Evolutionary conservation across 257 asterid genomes (phyloP), one percentile per base, ranked within the genome.

Genomic region (Fraxinus quadrangulata): DNA sequence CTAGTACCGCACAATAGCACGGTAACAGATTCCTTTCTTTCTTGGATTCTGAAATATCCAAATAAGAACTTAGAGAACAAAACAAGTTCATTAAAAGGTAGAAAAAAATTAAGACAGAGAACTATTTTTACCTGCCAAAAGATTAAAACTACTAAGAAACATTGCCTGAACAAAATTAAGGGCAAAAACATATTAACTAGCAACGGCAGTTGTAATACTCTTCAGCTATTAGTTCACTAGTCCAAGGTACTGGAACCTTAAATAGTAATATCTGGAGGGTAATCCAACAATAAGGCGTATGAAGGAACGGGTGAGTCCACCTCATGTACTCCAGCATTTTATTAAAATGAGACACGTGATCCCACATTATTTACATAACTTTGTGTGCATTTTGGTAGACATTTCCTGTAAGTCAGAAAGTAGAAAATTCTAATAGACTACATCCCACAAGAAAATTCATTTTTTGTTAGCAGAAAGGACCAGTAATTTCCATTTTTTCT

Each of bases 1-100:
- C 99, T 93, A 9, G 99, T 90, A 56, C 98, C 97, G 85, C 99
- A 96, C 81, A 96, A 86, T 42, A 96, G 84, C 79, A 96, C 94
- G 5, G 95, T 96, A 77, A 96, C 86, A 63, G 98, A 93, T 79
- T 90, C 97, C 90, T 89, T 96, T 80, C 96, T 92, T 83, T 96
- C 98, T 77, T 91, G 90, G 84, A 96, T 87, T 85, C 99, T 96
- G 92, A 79, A 84, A 83, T 31, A 13, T 73, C 36, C 67, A 78
- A 75, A 9, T 19, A 59, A 21, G 26, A 2, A 59, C 3, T 59
- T n/a, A 8, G 12, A n/a, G 26, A 71, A 69, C 68, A 36, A 54
- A 39, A 56, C 28, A 56, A 56, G 13, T 56, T n/a, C 59, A 67
- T 72, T 14, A n/a, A 34, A 39, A 28, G 59, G 71, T 10, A 16